Evolutionary conservation across 2,329 filamentous ascomycete genomes (phyloP).

Genomic region (Dactylellina cionopaga): DNA sequence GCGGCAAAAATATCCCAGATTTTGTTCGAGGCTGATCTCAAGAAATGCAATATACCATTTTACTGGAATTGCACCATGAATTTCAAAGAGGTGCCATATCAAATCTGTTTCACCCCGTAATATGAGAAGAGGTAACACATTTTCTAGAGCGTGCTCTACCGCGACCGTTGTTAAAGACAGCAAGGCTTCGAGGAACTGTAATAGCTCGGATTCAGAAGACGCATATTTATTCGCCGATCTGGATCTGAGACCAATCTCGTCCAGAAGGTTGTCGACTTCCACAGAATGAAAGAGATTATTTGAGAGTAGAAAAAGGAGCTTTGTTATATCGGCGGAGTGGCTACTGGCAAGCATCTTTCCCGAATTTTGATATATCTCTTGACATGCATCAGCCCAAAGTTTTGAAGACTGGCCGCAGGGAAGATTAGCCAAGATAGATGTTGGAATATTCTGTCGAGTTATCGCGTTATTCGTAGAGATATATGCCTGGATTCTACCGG

Average conservation of each 20-base stretch:
- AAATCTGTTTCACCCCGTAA: constrained; percentile 8
- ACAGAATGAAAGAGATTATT: background rate
- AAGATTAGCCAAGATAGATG: background rate
- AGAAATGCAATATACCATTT: constrained; percentile 17
- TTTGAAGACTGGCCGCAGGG: background rate
- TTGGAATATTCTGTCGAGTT: background rate
- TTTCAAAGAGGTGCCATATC: constrained; percentile 8
- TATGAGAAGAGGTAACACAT: constrained; percentile 17
- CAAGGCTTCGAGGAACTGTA: background rate
- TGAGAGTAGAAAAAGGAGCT: background rate
- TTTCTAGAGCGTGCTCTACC: background rate
- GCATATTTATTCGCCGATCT: background rate
- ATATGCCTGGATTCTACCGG: background rate
- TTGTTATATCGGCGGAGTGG: background rate
- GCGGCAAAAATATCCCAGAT: constrained; percentile 16
- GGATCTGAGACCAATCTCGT: background rate
- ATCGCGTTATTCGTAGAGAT: background rate
- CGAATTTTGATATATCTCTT: background rate
- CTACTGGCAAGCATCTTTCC: background rate
- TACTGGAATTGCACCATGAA: background rate
- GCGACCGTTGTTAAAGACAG: constrained; percentile 3
- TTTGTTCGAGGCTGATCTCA: background rate
- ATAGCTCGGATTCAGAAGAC: background rate
- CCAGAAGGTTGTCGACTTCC: background rate
- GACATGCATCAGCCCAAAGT: background rate